Base-by-base conservation (phyloP, 768 basidiomycete species). In the Panus rudis region DNA sequence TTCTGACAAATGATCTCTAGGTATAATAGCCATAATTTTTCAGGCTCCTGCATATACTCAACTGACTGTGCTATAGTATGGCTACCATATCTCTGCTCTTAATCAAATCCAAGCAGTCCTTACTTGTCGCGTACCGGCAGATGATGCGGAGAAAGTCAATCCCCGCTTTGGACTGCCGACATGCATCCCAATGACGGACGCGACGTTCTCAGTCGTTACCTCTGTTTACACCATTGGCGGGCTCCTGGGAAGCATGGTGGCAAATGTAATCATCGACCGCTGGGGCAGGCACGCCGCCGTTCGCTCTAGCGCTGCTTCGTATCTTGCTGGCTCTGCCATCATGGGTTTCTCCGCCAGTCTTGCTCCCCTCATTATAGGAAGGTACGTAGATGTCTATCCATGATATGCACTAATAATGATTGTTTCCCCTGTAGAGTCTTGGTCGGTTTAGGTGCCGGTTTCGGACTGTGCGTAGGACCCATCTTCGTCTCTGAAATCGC, bases 81-180 rank as follows among this genome's bases (percentile, higher is more conserved):
- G 92, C n/a, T 96, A 86, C 62, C 90, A 94, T 61, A 88, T 92
- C 31, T 87, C 91, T 2, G 83, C 83, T 13, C 75, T 97, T 46
- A 97, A 97, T 60, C 91, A 92, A 59, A 81, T 93, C 20, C 81
- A 89, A 56, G 75, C 73, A 4, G 78, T 83, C 32, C 58, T 92
- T 44, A 89, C 84, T 3, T 94, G 91, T 66, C 72, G 73, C 39
- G 46, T 37, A 11, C 37, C 44, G 19, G 43, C 43, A 31, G 19
- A 37, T 12, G 20, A 60, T 24, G 48, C 54, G 6, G 52, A 59
- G 35, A 23, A 45, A 21, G 19, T 40, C 39, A 1, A 61, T 41
- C 35, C 39, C 11, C 48, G 56, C 35, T 60, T 67, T 53, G 67
- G 65, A 8, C 65, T 88, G 7, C 77, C 86, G 2, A 70, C 78